A percentile compares a stretch with the other conserved stretches of the same genome.
Evolutionary conservation across 2,329 filamentous ascomycete genomes (phyloP).

Genomic region (Penicillium sp.): DNA sequence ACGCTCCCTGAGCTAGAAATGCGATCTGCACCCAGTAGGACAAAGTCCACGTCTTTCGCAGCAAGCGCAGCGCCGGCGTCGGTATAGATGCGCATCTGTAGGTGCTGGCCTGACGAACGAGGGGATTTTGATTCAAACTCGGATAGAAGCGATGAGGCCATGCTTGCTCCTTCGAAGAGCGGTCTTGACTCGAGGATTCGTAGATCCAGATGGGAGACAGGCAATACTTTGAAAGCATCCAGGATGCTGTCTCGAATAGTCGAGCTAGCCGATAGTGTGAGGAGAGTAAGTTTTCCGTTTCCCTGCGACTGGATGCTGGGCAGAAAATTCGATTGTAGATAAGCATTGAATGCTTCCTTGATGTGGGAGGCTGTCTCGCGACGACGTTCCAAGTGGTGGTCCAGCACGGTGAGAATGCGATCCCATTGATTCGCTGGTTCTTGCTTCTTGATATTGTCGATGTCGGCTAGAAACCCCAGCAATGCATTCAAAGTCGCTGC

Average conservation of each 20-base stretch:
- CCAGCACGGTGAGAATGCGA: constrained; percentile 26
- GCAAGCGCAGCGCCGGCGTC: constrained; percentile 63
- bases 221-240: constrained; percentile 40
- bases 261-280: constrained; percentile 65
- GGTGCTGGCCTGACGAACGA: constrained; percentile 16
- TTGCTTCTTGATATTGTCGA: constrained; percentile 28
- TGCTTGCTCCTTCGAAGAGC: constrained; percentile 63
- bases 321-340: constrained; percentile 25
- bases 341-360: constrained; percentile 27
- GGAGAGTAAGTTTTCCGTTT: constrained; percentile 47
- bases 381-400: constrained; percentile 28
- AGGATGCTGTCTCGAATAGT: constrained; percentile 57
- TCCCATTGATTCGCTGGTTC: constrained; percentile 21
- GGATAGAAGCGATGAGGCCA: constrained; percentile 48
- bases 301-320: neutral
- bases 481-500: constrained; percentile 55
- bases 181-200: constrained; percentile 68
- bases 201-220: constrained; percentile 51
- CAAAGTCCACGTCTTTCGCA: constrained; percentile 53
- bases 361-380: constrained; percentile 25
- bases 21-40: constrained; percentile 66
- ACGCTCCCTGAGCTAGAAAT: constrained; percentile 61
- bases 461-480: constrained; percentile 26
- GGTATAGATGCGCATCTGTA: constrained; percentile 56
- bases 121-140: constrained; percentile 24